phyloP scores from a whole-genome alignment of 2,329 filamentous ascomycete species.

The Fusarium sororula region DNA sequence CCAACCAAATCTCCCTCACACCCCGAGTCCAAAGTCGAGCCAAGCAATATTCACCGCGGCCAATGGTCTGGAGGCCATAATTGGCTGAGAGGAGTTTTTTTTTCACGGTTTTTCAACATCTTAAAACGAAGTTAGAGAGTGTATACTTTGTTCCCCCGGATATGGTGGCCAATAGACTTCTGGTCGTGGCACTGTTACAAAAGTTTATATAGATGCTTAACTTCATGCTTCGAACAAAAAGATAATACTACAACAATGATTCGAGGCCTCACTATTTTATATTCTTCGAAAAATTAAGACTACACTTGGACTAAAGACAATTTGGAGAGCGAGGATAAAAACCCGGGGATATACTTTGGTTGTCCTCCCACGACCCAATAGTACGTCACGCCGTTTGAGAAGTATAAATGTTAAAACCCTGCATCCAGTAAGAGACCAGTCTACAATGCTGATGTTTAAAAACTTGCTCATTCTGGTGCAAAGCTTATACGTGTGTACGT shows the following conservation, averaged over 20 bases:
- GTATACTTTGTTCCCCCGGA: neutral
- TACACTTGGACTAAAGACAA: too few relatives aligned
- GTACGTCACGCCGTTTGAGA: neutral
- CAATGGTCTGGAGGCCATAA: too few relatives aligned
- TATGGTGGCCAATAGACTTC: rapidly evolving
- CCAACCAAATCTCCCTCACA: neutral
- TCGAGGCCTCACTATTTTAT: rapidly evolving
- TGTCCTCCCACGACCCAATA: neutral
- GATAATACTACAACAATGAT: neutral
- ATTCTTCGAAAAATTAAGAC: too few relatives aligned
- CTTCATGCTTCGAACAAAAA: neutral
- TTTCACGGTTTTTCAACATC: rapidly evolving
- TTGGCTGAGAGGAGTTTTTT: neutral
- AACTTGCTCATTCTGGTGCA: neutral
- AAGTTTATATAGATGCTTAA: too few relatives aligned
- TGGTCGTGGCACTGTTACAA: neutral
- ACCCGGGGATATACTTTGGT: too few relatives aligned
- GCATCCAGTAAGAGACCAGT: neutral
- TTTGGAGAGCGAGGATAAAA: too few relatives aligned
- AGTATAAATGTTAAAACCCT: neutral
- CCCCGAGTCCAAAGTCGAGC: neutral
- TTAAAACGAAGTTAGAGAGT: rapidly evolving
- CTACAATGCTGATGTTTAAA: rapidly evolving
- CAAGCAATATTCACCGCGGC: neutral
- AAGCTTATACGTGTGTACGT: neutral